Evolutionary conservation across 768 basidiomycete species (phyloP), one percentile per base, ranked within the genome.

Genomic region (Suillus hirtellus): DNA sequence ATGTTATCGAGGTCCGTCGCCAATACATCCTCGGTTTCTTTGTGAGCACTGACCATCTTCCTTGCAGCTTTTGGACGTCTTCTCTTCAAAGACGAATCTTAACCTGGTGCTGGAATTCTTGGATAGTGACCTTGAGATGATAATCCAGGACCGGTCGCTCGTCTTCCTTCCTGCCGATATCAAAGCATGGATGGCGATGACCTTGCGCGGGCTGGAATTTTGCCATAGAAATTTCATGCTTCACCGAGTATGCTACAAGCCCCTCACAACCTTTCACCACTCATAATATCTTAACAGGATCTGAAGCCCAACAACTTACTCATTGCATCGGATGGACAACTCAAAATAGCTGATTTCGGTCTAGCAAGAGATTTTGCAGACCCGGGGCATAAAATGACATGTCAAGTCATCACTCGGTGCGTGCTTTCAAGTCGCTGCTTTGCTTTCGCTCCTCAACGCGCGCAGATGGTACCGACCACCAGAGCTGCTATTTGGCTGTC

Each of bases 131-230:
- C 82, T 99, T 38, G 97, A 99, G 78, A 93, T 93, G 75, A 89
- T 99, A 69, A 98, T 99, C 75, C 95, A 94, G 71, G 96, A 99
- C 76, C 85, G 93, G 47, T 83, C 89, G 1, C 87, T 97, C 62
- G 92, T 98, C 27, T 98, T 99, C 74, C 81, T 95, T 38, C 92
- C 93, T 4, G 93, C 93, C 1, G 97, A 99, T 75, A 95, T 98
- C 79, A 99, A 99, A 76, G 90, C 91, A 66, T 99, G 97, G 96
- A 93, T 97, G 86, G 92, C 93, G 12, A 99, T 99, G 97, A 95
- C 92, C 0, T 88, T 99, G 71, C 88, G 95, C 46, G 97, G 97
- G 2, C 82, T 99, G n/a, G 97, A 99, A 76, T 99, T 97, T 74
- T 98, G 97, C 69, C 97, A 99, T 72, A 80, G 96, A 59, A 96